Conservation (phyloP, 2,329 filamentous ascomycete genomes). For the Exophiala dermatitidis region DNA sequence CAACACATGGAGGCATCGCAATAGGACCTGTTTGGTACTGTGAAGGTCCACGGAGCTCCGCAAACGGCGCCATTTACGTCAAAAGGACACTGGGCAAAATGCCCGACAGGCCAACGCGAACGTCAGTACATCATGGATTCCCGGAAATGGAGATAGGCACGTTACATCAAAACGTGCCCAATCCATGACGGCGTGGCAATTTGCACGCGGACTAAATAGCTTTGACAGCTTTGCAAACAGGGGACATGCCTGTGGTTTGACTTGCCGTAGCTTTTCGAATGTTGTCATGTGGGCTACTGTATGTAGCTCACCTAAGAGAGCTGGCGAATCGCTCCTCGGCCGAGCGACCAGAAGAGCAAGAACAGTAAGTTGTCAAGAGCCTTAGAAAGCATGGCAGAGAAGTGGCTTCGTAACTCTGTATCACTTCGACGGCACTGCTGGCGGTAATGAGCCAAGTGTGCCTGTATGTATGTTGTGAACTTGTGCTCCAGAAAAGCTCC, state of each 20-base stretch:
- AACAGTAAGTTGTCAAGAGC: too few relatives aligned
- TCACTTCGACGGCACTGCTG: too few relatives aligned
- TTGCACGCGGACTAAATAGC: not conserved
- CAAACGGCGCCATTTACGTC: conserved; percentile 6
- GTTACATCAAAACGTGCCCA: not conserved
- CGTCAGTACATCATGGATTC: conserved; percentile 11
- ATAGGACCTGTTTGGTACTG: not conserved
- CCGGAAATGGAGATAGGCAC: not conserved
- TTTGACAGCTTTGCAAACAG: conserved; percentile 5
- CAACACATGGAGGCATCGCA: not conserved
- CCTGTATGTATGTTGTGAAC: too few relatives aligned
- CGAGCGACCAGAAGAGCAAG: too few relatives aligned
- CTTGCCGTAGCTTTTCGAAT: not conserved
- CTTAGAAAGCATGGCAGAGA: too few relatives aligned
- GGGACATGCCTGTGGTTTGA: conserved; percentile 13
- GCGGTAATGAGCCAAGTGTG: too few relatives aligned
- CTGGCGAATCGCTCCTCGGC: too few relatives aligned
- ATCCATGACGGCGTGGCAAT: conserved; percentile 3
- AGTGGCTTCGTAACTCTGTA: too few relatives aligned
- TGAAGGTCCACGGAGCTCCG: not conserved
- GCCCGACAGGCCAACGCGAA: conserved; percentile 1
- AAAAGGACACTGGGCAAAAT: not conserved
- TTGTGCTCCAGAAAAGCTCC: not conserved
- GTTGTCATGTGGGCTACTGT: not conserved
- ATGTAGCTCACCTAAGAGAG: too few relatives aligned